These are phyloP conservation scores for Lablab purpureus DNA, from an alignment of 306 rosid genomes.

Conservation along the genomic window DNA sequence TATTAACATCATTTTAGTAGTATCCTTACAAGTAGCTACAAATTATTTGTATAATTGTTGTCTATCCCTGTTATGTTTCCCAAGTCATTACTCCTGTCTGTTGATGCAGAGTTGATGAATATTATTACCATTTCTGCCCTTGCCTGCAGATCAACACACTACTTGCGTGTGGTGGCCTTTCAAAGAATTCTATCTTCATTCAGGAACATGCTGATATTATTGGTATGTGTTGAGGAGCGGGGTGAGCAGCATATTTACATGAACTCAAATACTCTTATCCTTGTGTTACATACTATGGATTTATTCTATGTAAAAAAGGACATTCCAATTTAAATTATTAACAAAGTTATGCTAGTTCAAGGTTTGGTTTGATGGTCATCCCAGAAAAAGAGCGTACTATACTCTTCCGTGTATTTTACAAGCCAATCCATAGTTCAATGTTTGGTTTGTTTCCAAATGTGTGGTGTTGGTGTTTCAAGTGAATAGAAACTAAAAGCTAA, in stretches of 20 bases:
- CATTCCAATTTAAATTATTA: conserved; percentile 1
- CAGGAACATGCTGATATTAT: conserved; percentile 94
- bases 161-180: conserved; percentile 96
- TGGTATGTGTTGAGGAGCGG: conserved; percentile 58
- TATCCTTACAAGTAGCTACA: not conserved
- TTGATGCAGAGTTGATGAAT: conserved; percentile 32
- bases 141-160: conserved; percentile 79
- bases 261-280: not conserved
- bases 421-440: conserved; percentile 25
- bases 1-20: not conserved
- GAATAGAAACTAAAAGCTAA: conserved; percentile 9
- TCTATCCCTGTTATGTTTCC: conserved; percentile 18
- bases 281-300: conserved; percentile 25
- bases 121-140: conserved; percentile 38
- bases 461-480: conserved; percentile 21
- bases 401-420: conserved; percentile 7
- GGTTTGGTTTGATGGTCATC: conserved; percentile 32
- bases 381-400: not conserved
- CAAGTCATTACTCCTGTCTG: conserved; percentile 13
- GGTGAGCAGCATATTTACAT: conserved; percentile 6
- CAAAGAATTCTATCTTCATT: conserved; percentile 82
- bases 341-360: conserved; percentile 9
- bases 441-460: conserved; percentile 5
- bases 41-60: conserved; percentile 8
- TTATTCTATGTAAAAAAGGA: conserved; percentile 25